A percentile compares a stretch with the other conserved stretches of the same genome.
Evolutionary conservation across 2,329 filamentous ascomycete species (phyloP).

Genomic region (Chaetoscypha palmicola): DNA sequence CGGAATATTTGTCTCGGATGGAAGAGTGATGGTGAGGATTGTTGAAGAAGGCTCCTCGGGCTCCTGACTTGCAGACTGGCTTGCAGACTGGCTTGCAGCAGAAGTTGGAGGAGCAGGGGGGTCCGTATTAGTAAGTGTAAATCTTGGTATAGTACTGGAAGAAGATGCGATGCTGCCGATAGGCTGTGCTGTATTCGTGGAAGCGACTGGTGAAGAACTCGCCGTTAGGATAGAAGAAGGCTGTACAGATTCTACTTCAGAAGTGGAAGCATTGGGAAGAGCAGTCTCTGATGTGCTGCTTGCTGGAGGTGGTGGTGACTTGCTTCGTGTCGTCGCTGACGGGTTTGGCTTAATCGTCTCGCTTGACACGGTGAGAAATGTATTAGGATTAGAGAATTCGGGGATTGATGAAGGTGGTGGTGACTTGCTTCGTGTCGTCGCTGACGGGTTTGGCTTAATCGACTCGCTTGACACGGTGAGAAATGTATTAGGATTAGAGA

Average conservation of each 20-base stretch:
- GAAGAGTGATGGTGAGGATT: background rate
- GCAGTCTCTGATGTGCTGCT: background rate
- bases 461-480: conserved; percentile 1
- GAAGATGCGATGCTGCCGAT: background rate
- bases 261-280: background rate
- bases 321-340: background rate
- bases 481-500: conserved; percentile 4
- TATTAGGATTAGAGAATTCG: conserved; percentile 6
- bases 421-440: background rate
- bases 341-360: background rate
- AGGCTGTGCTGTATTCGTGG: too few relatives aligned
- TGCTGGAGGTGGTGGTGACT: background rate
- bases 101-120: conserved; percentile 5
- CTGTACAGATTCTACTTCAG: background rate
- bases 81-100: background rate
- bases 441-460: too few relatives aligned
- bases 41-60: background rate
- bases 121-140: conserved; percentile 23
- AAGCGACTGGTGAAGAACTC: too few relatives aligned
- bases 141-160: conserved; percentile 9
- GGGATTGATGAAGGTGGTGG: background rate
- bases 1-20: too few relatives aligned
- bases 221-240: too few relatives aligned
- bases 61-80: background rate
- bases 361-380: background rate